A percentile compares a stretch with the other conserved stretches of the same genome.
These are phyloP conservation scores for Ilex paraguariensis DNA, from an alignment of 305 asterid genomes.

Conservation along the genomic window DNA sequence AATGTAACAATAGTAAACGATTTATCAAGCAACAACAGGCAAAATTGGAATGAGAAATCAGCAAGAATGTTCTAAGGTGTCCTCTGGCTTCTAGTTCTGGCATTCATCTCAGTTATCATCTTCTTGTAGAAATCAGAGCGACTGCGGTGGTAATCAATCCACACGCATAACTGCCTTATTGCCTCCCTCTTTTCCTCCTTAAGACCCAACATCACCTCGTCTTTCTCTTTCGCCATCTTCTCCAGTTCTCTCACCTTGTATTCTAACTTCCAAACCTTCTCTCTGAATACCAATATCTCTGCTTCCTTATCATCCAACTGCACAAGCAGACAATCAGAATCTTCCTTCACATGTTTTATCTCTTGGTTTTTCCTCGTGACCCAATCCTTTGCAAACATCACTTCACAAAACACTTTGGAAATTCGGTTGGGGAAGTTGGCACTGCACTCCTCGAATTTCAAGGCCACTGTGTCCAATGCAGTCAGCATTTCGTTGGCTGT, in stretches of 20 bases:
- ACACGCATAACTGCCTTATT: slow-evolving; percentile 79
- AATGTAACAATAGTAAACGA: too few species aligned
- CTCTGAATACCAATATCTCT: slow-evolving; percentile 54
- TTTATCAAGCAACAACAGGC: too few species aligned
- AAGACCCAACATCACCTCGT: slow-evolving; percentile 52
- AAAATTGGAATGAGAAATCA: too few species aligned
- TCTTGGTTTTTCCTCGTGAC: slow-evolving; percentile 58
- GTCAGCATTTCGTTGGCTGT: slow-evolving; percentile 45
- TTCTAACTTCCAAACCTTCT: slow-evolving; percentile 65
- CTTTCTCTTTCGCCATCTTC: slow-evolving; percentile 66
- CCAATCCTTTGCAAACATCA: slow-evolving; percentile 65
- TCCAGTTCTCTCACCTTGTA: slow-evolving; percentile 65
- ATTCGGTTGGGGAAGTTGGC: slow-evolving; percentile 59
- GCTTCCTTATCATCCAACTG: slow-evolving; percentile 73
- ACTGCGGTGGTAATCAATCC: slow-evolving; percentile 82
- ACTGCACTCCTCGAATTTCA: slow-evolving; percentile 46
- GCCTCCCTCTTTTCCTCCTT: slow-evolving; percentile 88
- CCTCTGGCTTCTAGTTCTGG: slow-evolving; percentile 20
- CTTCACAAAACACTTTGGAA: slow-evolving; percentile 63
- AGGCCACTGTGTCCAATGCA: slow-evolving; percentile 43
- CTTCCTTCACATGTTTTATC: slow-evolving; percentile 33
- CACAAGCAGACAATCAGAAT: slow-evolving; percentile 38
- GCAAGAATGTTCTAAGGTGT: slow-evolving; percentile 14
- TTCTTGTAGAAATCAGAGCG: slow-evolving; percentile 73
- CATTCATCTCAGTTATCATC: slow-evolving; percentile 39